Evolutionary conservation across 495 filamentous ascomycete species (phyloP).

Genomic region (Peziza echinospora): DNA sequence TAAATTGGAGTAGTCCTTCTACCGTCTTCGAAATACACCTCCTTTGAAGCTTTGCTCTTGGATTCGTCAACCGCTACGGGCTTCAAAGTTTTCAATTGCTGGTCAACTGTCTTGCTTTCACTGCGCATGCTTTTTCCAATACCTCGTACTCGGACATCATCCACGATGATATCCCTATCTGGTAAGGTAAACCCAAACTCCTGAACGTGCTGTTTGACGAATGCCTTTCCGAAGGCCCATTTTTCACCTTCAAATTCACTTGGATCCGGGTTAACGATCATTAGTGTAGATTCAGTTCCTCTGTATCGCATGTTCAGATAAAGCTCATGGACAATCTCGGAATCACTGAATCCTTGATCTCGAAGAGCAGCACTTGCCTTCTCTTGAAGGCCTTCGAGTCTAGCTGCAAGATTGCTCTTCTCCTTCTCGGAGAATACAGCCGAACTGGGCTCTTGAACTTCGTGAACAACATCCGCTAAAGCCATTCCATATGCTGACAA

Average conservation of each 20-base stretch:
- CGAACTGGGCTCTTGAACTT: constrained; percentile 75
- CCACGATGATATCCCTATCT: constrained; percentile 73
- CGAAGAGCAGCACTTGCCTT: constrained; percentile 41
- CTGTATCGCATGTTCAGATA: constrained; percentile 81
- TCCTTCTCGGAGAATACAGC: constrained; percentile 46
- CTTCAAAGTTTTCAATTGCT: constrained; percentile 47
- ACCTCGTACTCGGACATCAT: constrained; percentile 74
- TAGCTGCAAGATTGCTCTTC: constrained; percentile 29
- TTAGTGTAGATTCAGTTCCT: constrained; percentile 70
- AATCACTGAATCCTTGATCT: constrained; percentile 54
- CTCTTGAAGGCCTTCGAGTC: constrained; percentile 42
- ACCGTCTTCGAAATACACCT: constrained; percentile 52
- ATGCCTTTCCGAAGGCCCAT: constrained; percentile 64
- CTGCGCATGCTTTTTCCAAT: constrained; percentile 71
- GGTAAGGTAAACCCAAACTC: constrained; percentile 90
- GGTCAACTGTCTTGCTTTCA: constrained; percentile 56
- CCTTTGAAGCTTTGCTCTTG: constrained; percentile 34
- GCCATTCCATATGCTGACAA: constrained; percentile 95
- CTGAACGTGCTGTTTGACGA: constrained; percentile 68
- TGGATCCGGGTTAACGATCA: constrained; percentile 40
- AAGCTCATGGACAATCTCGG: constrained; percentile 58
- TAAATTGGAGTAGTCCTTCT: constrained; percentile 68
- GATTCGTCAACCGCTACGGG: constrained; percentile 25
- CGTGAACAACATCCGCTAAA: constrained; percentile 82
- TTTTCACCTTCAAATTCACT: constrained; percentile 39